phyloP scores from a whole-genome alignment of 2,329 filamentous ascomycete genomes.

The Diaporthe citriasiana region DNA sequence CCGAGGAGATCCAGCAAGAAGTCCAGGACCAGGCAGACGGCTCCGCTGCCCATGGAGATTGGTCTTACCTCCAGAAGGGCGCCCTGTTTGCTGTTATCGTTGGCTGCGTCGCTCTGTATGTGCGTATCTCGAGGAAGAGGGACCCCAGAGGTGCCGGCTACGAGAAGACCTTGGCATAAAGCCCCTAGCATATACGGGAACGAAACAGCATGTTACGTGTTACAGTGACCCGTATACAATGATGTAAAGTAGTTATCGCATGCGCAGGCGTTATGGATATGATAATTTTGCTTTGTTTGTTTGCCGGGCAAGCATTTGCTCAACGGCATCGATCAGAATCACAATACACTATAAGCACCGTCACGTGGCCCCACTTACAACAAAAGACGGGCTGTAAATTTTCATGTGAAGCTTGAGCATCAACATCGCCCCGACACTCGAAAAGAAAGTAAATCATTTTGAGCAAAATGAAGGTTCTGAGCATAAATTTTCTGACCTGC shows the following conservation, averaged over 20 bases:
- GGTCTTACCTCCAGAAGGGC: constrained; percentile 64
- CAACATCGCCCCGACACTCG: background rate
- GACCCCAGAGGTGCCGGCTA: constrained; percentile 53
- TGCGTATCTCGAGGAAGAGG: constrained; percentile 58
- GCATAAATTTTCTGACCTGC: constrained; percentile 96
- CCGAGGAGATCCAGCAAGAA: constrained; percentile 42
- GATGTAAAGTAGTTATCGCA: constrained; percentile 11
- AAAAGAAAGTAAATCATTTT: background rate
- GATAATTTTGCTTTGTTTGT: background rate
- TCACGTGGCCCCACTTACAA: constrained; percentile 38
- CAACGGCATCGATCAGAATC: background rate
- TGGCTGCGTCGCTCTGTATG: constrained; percentile 59
- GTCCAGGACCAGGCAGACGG: constrained; percentile 15
- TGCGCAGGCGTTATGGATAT: constrained; percentile 20
- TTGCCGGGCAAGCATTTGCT: background rate
- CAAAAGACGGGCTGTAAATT: constrained; percentile 28
- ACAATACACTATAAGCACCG: background rate
- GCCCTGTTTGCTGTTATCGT: constrained; percentile 64
- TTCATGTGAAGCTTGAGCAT: constrained; percentile 34
- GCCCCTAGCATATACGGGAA: background rate
- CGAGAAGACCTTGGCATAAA: constrained; percentile 60
- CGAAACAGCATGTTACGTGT: constrained; percentile 48
- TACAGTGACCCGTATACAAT: background rate
- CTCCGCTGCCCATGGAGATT: constrained; percentile 51
- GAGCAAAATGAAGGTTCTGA: constrained; percentile 87